Evolutionary conservation across 495 filamentous ascomycete genomes (phyloP), one percentile per base, ranked within the genome.

Genomic region (Aspergillus avenaceus): DNA sequence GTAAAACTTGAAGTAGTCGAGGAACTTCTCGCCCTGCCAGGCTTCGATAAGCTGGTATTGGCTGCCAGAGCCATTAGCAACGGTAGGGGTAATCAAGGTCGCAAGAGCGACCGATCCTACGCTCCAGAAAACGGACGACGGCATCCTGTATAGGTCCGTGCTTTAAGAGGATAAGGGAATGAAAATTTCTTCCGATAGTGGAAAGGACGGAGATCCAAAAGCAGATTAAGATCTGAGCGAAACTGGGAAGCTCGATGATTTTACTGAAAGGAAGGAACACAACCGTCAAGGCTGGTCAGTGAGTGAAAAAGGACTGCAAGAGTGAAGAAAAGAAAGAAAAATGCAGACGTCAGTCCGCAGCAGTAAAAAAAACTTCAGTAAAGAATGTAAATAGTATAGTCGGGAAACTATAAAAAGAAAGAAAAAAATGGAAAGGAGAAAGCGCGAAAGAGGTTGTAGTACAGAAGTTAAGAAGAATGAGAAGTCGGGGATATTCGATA

Each of bases 1-100:
- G 52, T 70, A 75, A 57, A 79, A 76, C 40, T 71, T 64, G 66
- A 81, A 81, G 42, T 67, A 69, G 25, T 74, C 52, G 54, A 81
- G 71, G 60, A 81, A 81, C 26, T 67, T 68, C n/a, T 69, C 47
- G 11, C 71, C 67, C 37, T 75, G 66, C 64, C 70, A 78, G 29
- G 67, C 67, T 54, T 73, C 62, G 13, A 66, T 53, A 38, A 81
- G 63, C 34, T 60, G 63, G 60, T 80, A 82, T 1, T 2, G 34
- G 40, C 50, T 63, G 34, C 32, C 21, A 5, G 29, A 26, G 46
- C 38, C 45, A 26, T 19, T 37, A 37, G 55, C 54, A 8, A 50
- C 19, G 6, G 47, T 37, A 14, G 56, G 46, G 22, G 50, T 31
- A 37, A 58, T 31, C 19, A 56, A 43, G 3, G 44, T 58, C 13